Percentiles rank a stretch among this genome's conserved stretches.
Conservation (phyloP, 2,329 filamentous ascomycete species). For the Orbilia javanica region DNA sequence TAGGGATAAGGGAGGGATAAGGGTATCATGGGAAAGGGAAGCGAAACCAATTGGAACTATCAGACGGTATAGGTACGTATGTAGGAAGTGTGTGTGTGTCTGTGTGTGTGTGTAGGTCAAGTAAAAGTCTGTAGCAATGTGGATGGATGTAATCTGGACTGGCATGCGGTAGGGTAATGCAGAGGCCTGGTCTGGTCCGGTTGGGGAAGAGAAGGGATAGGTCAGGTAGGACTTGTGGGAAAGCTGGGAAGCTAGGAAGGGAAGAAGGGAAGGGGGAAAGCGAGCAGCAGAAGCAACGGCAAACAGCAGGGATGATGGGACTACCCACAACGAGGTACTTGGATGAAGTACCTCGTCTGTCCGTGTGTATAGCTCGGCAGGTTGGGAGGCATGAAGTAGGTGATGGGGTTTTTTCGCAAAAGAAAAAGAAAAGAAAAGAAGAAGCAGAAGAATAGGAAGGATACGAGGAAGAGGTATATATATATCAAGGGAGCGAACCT, state of each 20-base stretch:
- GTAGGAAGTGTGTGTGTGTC: background rate
- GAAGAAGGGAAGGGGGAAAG: slow-evolving; percentile 50
- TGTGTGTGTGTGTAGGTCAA: slow-evolving; percentile 6
- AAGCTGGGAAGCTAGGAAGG: slow-evolving; percentile 57
- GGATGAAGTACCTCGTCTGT: background rate
- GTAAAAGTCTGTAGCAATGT: slow-evolving; percentile 5
- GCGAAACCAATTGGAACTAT: slow-evolving; percentile 40
- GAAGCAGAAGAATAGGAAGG: too few relatives aligned
- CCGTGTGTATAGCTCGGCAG: slow-evolving; percentile 49
- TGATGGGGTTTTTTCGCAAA: too few relatives aligned
- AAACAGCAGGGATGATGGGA: slow-evolving; percentile 54
- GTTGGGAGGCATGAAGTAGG: background rate
- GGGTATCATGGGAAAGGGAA: slow-evolving; percentile 30
- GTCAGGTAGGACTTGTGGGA: slow-evolving; percentile 46
- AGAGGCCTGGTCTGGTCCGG: slow-evolving; percentile 47
- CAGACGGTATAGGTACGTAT: slow-evolving; percentile 3
- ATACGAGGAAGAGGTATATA: background rate
- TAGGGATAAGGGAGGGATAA: slow-evolving; percentile 55
- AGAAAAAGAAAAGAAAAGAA: too few relatives aligned
- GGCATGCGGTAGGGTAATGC: background rate
- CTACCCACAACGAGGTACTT: background rate
- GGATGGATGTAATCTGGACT: background rate
- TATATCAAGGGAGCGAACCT: background rate
- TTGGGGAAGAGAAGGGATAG: slow-evolving; percentile 34
- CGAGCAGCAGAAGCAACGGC: slow-evolving; percentile 53